Percentiles rank a stretch among this genome's conserved stretches.
phyloP scores from a whole-genome alignment of 2,329 filamentous ascomycete genomes.

The Ophiocordyceps camponoti-floridani region DNA sequence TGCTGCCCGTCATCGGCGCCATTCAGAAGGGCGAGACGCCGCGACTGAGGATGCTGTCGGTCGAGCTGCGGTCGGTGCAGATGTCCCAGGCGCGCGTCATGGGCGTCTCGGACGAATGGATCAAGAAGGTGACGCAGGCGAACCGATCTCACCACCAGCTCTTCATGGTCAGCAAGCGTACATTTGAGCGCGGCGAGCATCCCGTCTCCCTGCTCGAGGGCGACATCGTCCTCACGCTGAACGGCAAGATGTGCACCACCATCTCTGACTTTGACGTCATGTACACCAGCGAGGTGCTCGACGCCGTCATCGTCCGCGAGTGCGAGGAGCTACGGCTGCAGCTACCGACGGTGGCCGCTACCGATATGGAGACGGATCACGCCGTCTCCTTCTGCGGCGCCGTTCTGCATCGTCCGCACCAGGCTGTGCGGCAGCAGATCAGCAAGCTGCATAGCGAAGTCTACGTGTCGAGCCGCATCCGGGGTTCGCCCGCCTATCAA shows the following conservation, averaged over 20 bases:
- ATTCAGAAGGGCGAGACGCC: constrained; percentile 68
- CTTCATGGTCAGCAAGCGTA: constrained; percentile 94
- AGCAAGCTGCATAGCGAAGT: constrained; percentile 91
- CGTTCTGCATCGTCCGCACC: constrained; percentile 80
- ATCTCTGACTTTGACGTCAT: constrained; percentile 90
- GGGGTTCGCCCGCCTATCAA: constrained; percentile 71
- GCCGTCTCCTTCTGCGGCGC: constrained; percentile 92
- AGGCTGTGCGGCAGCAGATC: constrained; percentile 93
- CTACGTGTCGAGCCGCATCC: constrained; percentile 76
- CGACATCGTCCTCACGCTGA: constrained; percentile 81
- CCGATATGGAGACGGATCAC: constrained; percentile 81
- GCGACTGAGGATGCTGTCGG: constrained; percentile 74
- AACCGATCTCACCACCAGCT: constrained; percentile 90
- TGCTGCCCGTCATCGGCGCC: constrained; percentile 75
- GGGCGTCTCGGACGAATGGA: constrained; percentile 94
- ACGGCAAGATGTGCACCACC: constrained; percentile 80
- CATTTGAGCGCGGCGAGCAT: constrained; percentile 36
- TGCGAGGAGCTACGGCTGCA: constrained; percentile 60
- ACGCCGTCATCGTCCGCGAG: constrained; percentile 74
- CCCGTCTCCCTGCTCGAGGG: constrained; percentile 58
- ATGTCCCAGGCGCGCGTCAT: constrained; percentile 96
- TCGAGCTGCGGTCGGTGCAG: constrained; percentile 86
- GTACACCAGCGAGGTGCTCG: constrained; percentile 74
- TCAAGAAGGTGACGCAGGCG: constrained; percentile 69
- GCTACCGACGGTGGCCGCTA: constrained; percentile 71